Conservation (phyloP, 257 asterid species). For the Solanum chiquidenum region DNA sequence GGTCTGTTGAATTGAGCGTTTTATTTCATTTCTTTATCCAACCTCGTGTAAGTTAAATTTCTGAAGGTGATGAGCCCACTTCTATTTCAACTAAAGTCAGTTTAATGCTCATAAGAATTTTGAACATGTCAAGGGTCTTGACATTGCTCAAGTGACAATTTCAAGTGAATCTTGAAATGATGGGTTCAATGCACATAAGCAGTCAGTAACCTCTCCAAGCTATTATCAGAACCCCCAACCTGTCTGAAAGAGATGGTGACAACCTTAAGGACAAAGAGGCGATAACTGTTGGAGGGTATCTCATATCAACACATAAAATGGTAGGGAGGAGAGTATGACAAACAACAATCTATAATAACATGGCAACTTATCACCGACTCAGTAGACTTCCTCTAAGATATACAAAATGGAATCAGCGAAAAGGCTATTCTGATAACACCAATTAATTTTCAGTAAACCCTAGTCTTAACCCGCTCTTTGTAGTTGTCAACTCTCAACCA, state of each 20-base stretch:
- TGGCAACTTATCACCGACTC: not conserved
- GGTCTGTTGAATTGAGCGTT: not conserved
- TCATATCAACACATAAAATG: not conserved
- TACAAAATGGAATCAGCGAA: not conserved
- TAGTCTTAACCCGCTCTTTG: not conserved
- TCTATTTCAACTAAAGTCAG: not conserved
- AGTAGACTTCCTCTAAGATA: not conserved
- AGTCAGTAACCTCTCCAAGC: not conserved
- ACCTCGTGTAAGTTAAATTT: not conserved
- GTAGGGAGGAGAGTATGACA: not conserved
- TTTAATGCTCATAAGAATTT: not conserved
- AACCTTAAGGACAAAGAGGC: not conserved
- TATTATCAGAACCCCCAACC: not conserved
- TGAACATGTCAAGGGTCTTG: not conserved
- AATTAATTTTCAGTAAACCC: not conserved
- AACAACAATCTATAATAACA: not conserved
- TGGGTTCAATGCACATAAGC: not conserved
- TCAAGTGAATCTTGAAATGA: not conserved
- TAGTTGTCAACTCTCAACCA: not conserved
- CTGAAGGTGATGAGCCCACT: not conserved
- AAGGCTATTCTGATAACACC: not conserved
- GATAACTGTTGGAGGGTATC: not conserved
- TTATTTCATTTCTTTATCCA: not conserved
- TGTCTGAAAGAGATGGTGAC: not conserved
- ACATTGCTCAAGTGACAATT: not conserved